phyloP scores from a whole-genome alignment of 805 yeast genomes.

The Ogataea parapolymorpha region DNA sequence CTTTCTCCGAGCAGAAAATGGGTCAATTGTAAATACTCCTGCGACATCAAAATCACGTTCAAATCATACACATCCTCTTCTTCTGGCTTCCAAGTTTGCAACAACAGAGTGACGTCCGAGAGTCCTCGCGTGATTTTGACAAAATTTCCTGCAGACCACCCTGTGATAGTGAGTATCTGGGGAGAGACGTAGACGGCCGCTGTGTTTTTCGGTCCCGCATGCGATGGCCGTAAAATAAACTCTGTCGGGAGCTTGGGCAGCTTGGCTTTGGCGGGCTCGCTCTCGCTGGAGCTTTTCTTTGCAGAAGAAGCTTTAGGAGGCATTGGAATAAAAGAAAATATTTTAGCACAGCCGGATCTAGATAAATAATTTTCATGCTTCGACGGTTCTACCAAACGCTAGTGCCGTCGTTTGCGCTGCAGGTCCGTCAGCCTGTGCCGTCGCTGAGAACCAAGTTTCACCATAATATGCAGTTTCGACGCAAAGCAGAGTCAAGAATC shows the following conservation, averaged over 20 bases:
- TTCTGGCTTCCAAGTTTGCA: constrained; percentile 21
- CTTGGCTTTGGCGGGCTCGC: constrained; percentile 11
- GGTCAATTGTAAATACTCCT: constrained; percentile 16
- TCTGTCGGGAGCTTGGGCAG: constrained; percentile 26
- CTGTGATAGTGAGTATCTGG: constrained; percentile 18
- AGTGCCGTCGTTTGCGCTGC: constrained; percentile 6
- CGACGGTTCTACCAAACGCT: constrained; percentile 12
- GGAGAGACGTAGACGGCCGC: constrained; percentile 27
- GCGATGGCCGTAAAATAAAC: constrained; percentile 29
- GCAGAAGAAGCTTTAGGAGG: constrained; percentile 26
- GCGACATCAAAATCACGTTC: constrained; percentile 27
- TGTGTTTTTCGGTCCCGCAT: constrained; percentile 6
- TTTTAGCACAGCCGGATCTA: constrained; percentile 5
- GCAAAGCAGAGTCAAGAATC: constrained; percentile 23
- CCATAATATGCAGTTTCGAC: constrained; percentile 16
- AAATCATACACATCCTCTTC: constrained; percentile 26
- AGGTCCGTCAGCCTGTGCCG: not conserved
- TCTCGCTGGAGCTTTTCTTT: constrained; percentile 10
- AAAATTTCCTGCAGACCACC: constrained; percentile 25
- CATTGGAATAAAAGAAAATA: constrained; percentile 13
- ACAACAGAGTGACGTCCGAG: constrained; percentile 15
- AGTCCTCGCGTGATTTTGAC: constrained; percentile 28
- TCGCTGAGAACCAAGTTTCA: constrained; percentile 13
- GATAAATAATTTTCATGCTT: constrained; percentile 4
- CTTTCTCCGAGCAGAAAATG: constrained; percentile 32